Conservation (phyloP, 2,329 filamentous ascomycete species). For the Ascochyta lentis region DNA sequence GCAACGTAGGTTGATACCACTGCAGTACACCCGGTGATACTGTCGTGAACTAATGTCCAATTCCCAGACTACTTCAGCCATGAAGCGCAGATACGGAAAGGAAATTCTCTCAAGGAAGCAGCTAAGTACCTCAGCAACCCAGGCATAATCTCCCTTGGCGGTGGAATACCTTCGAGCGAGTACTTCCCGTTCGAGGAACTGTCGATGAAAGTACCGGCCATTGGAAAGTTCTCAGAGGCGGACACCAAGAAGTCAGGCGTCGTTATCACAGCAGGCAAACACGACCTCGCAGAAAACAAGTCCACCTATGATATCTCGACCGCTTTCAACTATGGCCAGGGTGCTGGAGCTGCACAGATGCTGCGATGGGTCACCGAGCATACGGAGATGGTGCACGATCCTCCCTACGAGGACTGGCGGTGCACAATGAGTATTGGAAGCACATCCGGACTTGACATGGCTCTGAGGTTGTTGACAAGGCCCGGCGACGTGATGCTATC, state of each 20-base stretch:
- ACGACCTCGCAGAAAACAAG: constrained; percentile 74
- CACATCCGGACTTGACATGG: constrained; percentile 84
- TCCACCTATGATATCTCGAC: constrained; percentile 78
- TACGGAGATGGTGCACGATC: constrained; percentile 86
- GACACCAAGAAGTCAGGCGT: constrained; percentile 68
- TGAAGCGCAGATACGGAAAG: constrained; percentile 62
- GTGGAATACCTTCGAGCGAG: constrained; percentile 85
- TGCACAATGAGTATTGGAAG: constrained; percentile 84
- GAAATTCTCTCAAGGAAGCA: constrained; percentile 77
- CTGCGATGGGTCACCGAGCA: constrained; percentile 93
- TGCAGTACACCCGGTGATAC: no score
- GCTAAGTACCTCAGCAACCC: constrained; percentile 80
- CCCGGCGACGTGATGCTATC: constrained; percentile 80
- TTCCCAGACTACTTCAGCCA: constrained; percentile 50
- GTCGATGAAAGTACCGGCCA: constrained; percentile 72
- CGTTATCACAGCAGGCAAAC: constrained; percentile 75
- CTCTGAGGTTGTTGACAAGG: constrained; percentile 79
- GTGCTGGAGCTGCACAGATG: constrained; percentile 83
- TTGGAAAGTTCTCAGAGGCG: constrained; percentile 73
- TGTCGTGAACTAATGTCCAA: constrained; percentile 2
- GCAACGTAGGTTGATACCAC: constrained; percentile 70
- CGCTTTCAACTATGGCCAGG: constrained; percentile 91
- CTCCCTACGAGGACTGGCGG: constrained; percentile 90
- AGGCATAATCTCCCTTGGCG: constrained; percentile 88
- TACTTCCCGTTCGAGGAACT: constrained; percentile 92